A percentile compares a stretch with the other conserved stretches of the same genome.
phyloP scores from a whole-genome alignment of 2,329 filamentous ascomycete species.

The Plenodomus tracheiphilus region DNA sequence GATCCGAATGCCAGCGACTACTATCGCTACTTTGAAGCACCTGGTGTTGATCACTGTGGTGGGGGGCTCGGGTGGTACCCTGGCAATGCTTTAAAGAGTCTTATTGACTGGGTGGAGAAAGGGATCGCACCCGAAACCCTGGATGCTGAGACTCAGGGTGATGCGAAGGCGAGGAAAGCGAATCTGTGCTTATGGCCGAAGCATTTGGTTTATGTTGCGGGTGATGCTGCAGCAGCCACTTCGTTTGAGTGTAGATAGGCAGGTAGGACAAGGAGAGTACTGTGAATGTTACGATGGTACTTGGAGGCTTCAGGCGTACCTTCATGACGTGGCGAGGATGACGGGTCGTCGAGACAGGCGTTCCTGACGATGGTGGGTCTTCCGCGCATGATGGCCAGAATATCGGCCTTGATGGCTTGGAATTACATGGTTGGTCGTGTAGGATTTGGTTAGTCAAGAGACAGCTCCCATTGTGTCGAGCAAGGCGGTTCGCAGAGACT shows the following conservation, averaged over 20 bases:
- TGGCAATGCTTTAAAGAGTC: constrained; percentile 17
- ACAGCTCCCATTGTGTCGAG: too few relatives aligned
- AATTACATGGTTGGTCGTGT: too few relatives aligned
- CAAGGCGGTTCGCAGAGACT: too few relatives aligned
- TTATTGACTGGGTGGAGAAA: constrained; percentile 38
- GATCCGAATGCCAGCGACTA: constrained; percentile 21
- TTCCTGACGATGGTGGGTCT: too few relatives aligned
- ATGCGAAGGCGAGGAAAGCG: constrained; percentile 1
- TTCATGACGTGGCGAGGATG: too few relatives aligned
- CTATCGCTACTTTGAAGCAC: constrained; percentile 37
- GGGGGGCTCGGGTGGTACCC: constrained; percentile 26
- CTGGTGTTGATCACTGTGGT: constrained; percentile 33
- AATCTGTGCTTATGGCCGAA: constrained; percentile 20
- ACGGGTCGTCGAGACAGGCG: too few relatives aligned
- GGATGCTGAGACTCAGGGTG: constrained; percentile 8
- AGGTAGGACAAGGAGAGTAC: too few relatives aligned
- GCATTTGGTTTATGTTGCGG: constrained; percentile 13
- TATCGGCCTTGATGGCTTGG: too few relatives aligned
- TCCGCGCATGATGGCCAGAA: too few relatives aligned
- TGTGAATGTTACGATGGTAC: too few relatives aligned
- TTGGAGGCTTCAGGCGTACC: too few relatives aligned
- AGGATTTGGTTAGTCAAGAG: too few relatives aligned
- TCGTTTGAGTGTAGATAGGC: constrained; percentile 10
- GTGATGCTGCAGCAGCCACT: background rate
- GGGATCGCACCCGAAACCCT: constrained; percentile 24